Base-by-base conservation (phyloP, 1,284 basidiomycete species). In the Sporisorium graminicola region DNA sequence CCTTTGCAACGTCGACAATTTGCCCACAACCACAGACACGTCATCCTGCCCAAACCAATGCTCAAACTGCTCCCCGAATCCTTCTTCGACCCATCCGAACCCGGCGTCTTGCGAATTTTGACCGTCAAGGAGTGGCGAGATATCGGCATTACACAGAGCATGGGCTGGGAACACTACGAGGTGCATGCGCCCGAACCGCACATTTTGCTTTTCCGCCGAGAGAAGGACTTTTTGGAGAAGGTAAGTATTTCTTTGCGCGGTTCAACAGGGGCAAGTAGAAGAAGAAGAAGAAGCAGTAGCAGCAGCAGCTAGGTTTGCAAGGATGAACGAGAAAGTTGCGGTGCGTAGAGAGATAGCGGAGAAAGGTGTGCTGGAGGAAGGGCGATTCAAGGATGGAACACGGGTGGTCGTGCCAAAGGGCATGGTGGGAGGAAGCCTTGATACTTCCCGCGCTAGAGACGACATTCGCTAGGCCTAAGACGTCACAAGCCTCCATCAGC, bases 141-240 rank as follows among this genome's bases (percentile, higher is more conserved):
- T 0, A 95, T 98, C 68, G 95, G 95, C 13, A 97, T 97, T 82
- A 94, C 93, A 33, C 95, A 98, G 87, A 95, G 93, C 86, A 88
- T 96, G 54, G 95, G 95, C 12, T 98, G 95, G 95, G 93, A 95
- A 85, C 95, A 98, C 83, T 98, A 97, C 82, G 95, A 96, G 88
- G 94, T 97, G 42, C 95, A 97, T 85, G 77, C 80, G 13, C 80
- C 77, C 90, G 87, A 90, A 91, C 84, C 84, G 16, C 84, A 85
- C 60, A 85, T 85, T 46, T 64, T 85, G 49, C 86, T 88, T n/a
- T 88, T 88, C 78, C 82, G 88, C 58, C 83, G 88, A 42, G 86
- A 87, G 70, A 85, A 87, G 66, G 87, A 88, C 57, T 81, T 80
- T 49, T 79, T 84, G 56, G 78, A 82, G 58, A 85, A 85, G 63